Evolutionary conservation across 2,329 filamentous ascomycete species (phyloP).

Genomic region (Neonectria magnoliae): DNA sequence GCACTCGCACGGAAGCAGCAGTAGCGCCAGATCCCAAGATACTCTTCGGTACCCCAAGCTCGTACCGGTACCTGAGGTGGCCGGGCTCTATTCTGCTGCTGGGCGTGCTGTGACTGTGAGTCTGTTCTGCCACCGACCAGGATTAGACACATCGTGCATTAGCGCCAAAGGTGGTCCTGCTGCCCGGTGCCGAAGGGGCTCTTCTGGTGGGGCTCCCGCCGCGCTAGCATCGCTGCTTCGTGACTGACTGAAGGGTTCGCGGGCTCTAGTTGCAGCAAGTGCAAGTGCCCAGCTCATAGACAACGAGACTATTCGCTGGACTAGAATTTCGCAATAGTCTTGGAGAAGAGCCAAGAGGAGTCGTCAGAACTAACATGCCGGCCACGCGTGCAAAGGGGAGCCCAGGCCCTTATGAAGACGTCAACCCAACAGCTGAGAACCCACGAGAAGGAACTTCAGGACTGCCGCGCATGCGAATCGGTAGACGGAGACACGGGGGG

Average conservation of each 20-base stretch:
- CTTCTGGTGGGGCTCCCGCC: slow-evolving; percentile 20
- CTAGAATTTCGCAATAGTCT: not conserved
- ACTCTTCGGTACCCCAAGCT: slow-evolving; percentile 26
- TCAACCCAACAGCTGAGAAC: not conserved
- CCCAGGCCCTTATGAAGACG: slow-evolving; percentile 9
- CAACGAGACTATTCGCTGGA: slow-evolving; percentile 9
- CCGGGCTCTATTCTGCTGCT: slow-evolving; percentile 13
- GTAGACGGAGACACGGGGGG: slow-evolving; percentile 8
- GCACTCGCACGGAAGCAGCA: slow-evolving; percentile 2
- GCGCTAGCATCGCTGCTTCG: slow-evolving; percentile 32
- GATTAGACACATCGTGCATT: slow-evolving; percentile 46
- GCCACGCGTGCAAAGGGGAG: slow-evolving; percentile 2
- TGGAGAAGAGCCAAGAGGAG: not conserved
- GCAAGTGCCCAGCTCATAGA: slow-evolving; percentile 1
- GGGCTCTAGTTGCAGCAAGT: slow-evolving; percentile 18
- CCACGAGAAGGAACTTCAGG: not conserved
- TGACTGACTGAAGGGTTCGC: slow-evolving; percentile 11
- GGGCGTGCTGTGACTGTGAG: not conserved
- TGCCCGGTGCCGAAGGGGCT: slow-evolving; percentile 36
- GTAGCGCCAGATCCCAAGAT: slow-evolving; percentile 14
- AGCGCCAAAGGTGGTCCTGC: slow-evolving; percentile 35
- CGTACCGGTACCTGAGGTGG: slow-evolving; percentile 15
- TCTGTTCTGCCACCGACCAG: slow-evolving; percentile 28
- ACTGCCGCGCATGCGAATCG: slow-evolving; percentile 13
- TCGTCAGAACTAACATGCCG: not conserved